Conservation (phyloP, 306 rosid genomes). For the Prunus padus region DNA sequence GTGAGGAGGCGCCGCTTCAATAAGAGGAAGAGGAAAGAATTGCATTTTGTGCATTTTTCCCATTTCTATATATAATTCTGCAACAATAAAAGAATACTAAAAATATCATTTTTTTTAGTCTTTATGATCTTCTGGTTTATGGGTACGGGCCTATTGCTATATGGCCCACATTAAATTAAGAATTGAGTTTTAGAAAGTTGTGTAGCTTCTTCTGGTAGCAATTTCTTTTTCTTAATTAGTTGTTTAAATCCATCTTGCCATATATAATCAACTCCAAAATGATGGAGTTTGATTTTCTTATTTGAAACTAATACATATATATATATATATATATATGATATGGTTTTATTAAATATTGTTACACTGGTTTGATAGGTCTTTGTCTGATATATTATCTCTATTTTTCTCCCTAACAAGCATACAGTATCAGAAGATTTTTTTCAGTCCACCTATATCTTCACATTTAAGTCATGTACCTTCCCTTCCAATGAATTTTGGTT, state of each 20-base stretch:
- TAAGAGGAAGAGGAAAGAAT: background rate
- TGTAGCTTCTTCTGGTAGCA: background rate
- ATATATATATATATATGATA: background rate
- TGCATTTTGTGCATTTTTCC: background rate
- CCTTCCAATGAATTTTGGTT: constrained; percentile 13
- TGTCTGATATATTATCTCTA: background rate
- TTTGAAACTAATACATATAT: no score
- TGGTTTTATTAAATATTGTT: no score
- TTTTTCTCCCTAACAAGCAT: background rate
- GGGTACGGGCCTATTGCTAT: background rate
- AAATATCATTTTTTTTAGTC: background rate
- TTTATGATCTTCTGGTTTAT: background rate
- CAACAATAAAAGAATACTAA: background rate
- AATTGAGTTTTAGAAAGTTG: background rate
- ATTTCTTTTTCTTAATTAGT: background rate
- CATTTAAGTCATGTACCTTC: background rate
- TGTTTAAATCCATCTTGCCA: background rate
- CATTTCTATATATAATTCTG: background rate
- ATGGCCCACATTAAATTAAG: background rate
- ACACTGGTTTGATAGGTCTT: no score
- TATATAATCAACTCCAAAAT: background rate
- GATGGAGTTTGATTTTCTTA: background rate
- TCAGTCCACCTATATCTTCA: background rate
- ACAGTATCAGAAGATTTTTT: background rate
- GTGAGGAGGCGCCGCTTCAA: constrained; percentile 24